These are phyloP conservation scores for Exophiala mesophila DNA, from an alignment of 2,329 filamentous ascomycete genomes.

Conservation along the genomic window DNA sequence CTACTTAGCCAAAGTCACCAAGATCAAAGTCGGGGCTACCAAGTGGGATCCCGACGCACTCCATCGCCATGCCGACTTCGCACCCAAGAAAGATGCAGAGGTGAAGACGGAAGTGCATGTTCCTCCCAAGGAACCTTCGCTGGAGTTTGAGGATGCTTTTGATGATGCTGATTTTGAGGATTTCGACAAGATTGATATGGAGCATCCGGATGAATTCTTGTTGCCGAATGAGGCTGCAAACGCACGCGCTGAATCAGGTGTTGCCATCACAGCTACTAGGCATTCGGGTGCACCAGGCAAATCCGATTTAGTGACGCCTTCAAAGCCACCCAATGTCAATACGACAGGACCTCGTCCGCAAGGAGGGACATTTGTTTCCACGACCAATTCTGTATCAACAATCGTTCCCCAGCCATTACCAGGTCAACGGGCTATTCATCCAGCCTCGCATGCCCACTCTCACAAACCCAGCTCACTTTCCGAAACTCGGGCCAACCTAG, in stretches of 20 bases:
- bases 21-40: conserved; percentile 72
- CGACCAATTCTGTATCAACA: not conserved
- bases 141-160: conserved; percentile 32
- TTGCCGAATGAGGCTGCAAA: conserved; percentile 40
- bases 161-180: conserved; percentile 63
- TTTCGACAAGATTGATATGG: conserved; percentile 61
- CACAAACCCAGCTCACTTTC: conserved; percentile 1
- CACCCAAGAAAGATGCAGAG: conserved; percentile 50
- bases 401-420: conserved; percentile 18
- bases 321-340: conserved; percentile 14
- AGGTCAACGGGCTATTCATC: conserved; percentile 16
- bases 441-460: not conserved
- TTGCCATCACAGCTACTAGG: conserved; percentile 16
- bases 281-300: conserved; percentile 7
- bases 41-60: conserved; percentile 76
- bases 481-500: conserved; percentile 6
- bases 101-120: conserved; percentile 28
- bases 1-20: conserved; percentile 83
- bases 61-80: conserved; percentile 74
- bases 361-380: conserved; percentile 1
- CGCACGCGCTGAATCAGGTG: conserved; percentile 21
- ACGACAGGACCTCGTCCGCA: conserved; percentile 1
- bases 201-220: conserved; percentile 71
- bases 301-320: conserved; percentile 19
- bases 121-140: conserved; percentile 8